phyloP scores from a whole-genome alignment of 768 basidiomycete species.

The Boletus rufocinnamomeus region DNA sequence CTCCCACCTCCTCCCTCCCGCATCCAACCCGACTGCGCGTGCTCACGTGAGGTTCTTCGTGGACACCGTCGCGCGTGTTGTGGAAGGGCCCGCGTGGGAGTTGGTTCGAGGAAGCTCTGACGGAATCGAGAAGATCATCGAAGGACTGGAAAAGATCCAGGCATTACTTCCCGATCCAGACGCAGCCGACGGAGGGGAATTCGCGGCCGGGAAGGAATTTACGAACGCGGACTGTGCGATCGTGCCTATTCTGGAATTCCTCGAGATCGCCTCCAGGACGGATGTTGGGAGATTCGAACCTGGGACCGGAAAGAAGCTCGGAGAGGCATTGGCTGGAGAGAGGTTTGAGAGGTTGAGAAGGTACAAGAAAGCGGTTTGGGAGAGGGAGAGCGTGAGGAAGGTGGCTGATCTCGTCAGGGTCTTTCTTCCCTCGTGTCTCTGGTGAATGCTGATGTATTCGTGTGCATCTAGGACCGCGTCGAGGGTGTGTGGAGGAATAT shows the following conservation, averaged over 20 bases:
- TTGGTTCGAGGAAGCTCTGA: constrained; percentile 4
- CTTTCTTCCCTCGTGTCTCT: not conserved
- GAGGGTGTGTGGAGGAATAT: not conserved
- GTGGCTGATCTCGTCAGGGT: constrained; percentile 2
- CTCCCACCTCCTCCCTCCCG: constrained; percentile 47
- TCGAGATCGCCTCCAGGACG: constrained; percentile 43
- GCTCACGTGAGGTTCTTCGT: constrained; percentile 65
- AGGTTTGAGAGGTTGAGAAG: constrained; percentile 50
- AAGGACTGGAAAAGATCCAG: constrained; percentile 1
- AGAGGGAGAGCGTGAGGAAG: constrained; percentile 31
- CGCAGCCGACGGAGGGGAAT: constrained; percentile 40
- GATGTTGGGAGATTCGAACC: constrained; percentile 51
- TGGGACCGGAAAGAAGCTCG: constrained; percentile 47
- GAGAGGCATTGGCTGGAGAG: constrained; percentile 41
- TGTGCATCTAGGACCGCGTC: not conserved
- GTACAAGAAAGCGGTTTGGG: constrained; percentile 50
- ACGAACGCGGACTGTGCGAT: constrained; percentile 62
- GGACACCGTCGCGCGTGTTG: constrained; percentile 45
- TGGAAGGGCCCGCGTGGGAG: not conserved
- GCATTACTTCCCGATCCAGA: constrained; percentile 37
- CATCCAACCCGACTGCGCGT: constrained; percentile 49
- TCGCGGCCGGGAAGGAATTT: constrained; percentile 42
- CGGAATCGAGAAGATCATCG: constrained; percentile 22
- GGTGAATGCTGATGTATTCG: not conserved
- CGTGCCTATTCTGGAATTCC: constrained; percentile 54